These are phyloP conservation scores for Graphium sp. DNA, from an alignment of 2,329 filamentous ascomycete genomes.

Conservation along the genomic window DNA sequence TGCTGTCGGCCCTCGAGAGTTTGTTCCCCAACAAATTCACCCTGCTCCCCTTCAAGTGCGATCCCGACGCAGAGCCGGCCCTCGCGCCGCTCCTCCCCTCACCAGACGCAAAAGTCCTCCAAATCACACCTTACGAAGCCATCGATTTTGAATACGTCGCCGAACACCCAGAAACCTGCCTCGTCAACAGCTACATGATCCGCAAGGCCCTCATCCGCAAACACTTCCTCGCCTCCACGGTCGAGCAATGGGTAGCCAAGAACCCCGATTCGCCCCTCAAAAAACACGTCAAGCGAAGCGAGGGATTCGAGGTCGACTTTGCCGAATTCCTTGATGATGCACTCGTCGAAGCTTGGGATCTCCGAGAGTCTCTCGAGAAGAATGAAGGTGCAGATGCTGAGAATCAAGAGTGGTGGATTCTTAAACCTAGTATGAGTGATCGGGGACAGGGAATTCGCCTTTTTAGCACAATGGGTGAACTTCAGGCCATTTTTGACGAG, in stretches of 20 bases:
- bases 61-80: conserved; percentile 14
- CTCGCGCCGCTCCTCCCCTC: conserved; percentile 18
- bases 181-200: conserved; percentile 86
- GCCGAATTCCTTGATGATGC: conserved; percentile 94
- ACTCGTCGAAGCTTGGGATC: conserved; percentile 74
- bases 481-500: conserved; percentile 77
- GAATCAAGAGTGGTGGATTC: conserved; percentile 79
- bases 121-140: conserved; percentile 74
- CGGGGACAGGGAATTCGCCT: conserved; percentile 82
- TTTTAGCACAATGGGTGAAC: conserved; percentile 69
- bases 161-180: conserved; percentile 37
- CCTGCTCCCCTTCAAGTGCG: conserved; percentile 13
- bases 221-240: conserved; percentile 75
- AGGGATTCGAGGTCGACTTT: conserved; percentile 89
- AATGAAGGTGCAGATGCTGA: conserved; percentile 28
- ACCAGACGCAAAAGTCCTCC: conserved; percentile 36
- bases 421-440: conserved; percentile 97
- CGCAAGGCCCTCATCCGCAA: conserved; percentile 94
- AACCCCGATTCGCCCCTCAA: conserved; percentile 54
- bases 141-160: conserved; percentile 70
- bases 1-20: conserved; percentile 53
- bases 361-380: conserved; percentile 58
- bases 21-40: conserved; percentile 43
- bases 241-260: conserved; percentile 75
- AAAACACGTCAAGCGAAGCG: conserved; percentile 56